Conservation (phyloP, 495 filamentous ascomycete species). For the Thozetella sp. region DNA sequence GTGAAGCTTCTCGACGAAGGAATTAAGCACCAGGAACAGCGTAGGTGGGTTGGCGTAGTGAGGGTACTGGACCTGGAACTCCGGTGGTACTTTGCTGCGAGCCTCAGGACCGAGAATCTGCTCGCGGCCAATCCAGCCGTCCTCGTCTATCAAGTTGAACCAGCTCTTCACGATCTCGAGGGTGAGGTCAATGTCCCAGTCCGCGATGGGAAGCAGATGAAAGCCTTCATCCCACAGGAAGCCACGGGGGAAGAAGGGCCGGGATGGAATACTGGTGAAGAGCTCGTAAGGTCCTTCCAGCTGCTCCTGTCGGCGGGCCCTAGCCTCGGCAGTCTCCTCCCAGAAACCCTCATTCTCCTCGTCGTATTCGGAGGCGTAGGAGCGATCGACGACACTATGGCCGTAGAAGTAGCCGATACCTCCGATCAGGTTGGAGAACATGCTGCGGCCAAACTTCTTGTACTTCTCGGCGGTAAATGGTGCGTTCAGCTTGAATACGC, state of each 20-base stretch:
- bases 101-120: conserved; percentile 96
- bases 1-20: conserved; percentile 74
- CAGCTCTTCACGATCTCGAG: conserved; percentile 94
- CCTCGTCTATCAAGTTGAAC: conserved; percentile 94
- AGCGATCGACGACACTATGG: conserved; percentile 82
- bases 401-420: conserved; percentile 97
- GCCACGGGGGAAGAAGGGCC: conserved; percentile 94
- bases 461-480: conserved; percentile 79
- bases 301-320: conserved; percentile 62
- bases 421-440: conserved; percentile 93
- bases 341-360: conserved; percentile 98
- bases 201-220: conserved; percentile 87
- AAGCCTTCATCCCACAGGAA: conserved; percentile 99
- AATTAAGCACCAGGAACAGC: conserved; percentile 84
- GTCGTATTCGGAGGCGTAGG: conserved; percentile 86
- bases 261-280: conserved; percentile 89
- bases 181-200: conserved; percentile 91
- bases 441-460: conserved; percentile 77
- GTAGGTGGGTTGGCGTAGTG: conserved; percentile 99
- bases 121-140: conserved; percentile 97
- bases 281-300: conserved; percentile 86
- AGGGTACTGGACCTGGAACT: conserved; percentile 96
- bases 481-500: conserved; percentile 70
- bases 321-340: conserved; percentile 80
- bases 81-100: conserved; percentile 90